Evolutionary conservation across 75 land plant species (phyloP).

Genomic region (Adiantum capillusveneris): DNA sequence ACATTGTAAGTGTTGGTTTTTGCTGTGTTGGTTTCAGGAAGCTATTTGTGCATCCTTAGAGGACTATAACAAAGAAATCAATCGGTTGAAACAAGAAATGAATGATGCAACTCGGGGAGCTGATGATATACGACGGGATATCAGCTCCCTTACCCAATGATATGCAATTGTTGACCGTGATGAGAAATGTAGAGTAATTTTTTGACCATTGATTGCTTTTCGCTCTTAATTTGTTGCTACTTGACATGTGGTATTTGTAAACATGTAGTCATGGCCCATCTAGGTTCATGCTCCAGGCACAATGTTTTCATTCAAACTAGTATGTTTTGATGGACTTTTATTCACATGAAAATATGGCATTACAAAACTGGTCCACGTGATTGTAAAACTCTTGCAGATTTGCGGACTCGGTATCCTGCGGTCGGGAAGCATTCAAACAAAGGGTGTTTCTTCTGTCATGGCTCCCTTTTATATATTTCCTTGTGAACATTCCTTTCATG

Average conservation of each 20-base stretch:
- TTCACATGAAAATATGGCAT: too few species aligned
- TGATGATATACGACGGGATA: constrained; percentile 88
- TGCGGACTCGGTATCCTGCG: constrained; percentile 69
- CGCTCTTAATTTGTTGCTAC: too few species aligned
- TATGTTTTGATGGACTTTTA: too few species aligned
- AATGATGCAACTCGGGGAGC: constrained; percentile 96
- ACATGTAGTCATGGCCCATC: too few species aligned
- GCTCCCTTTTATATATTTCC: constrained; percentile 97
- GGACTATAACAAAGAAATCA: constrained; percentile 84
- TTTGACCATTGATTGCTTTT: too few species aligned
- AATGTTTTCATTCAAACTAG: too few species aligned
- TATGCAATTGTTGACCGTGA: constrained; percentile 79
- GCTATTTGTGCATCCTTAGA: constrained; percentile 90
- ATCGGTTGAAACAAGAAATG: constrained; percentile 71
- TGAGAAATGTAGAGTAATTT: constrained; percentile 89
- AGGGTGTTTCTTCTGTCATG: constrained; percentile 59
- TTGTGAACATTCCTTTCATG: constrained; percentile 91
- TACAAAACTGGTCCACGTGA: too few species aligned
- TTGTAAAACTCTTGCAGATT: too few species aligned
- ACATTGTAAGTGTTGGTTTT: too few species aligned
- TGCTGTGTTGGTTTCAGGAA: too few species aligned
- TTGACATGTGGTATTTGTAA: too few species aligned
- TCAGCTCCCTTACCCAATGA: constrained; percentile 82
- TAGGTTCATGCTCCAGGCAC: too few species aligned
- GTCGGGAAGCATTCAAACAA: constrained; percentile 40